These are phyloP conservation scores for Austroboletus rostrupii DNA, from an alignment of 1,284 basidiomycete genomes.

Conservation along the genomic window DNA sequence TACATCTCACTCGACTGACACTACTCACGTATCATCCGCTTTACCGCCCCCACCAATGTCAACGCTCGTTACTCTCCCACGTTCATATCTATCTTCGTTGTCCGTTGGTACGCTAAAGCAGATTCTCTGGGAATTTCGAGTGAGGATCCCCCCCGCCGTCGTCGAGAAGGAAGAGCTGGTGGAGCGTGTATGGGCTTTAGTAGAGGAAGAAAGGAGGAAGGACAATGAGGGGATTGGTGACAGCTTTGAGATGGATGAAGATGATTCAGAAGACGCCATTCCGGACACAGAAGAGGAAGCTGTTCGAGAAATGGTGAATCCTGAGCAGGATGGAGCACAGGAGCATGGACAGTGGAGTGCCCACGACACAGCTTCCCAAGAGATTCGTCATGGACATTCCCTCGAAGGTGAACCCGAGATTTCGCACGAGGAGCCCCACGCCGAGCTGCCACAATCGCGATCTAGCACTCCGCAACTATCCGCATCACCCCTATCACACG, in stretches of 20 bases:
- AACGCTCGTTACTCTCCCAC: conserved; percentile 59
- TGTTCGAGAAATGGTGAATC: conserved; percentile 12
- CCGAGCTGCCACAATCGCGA: conserved; percentile 3
- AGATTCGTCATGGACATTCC: neutral
- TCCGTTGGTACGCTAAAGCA: conserved; percentile 68
- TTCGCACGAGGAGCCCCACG: conserved; percentile 11
- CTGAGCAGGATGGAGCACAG: conserved; percentile 12
- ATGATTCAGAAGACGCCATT: conserved; percentile 10
- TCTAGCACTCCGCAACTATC: conserved; percentile 11
- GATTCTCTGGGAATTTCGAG: conserved; percentile 73
- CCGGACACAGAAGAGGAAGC: conserved; percentile 17
- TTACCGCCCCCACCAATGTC: conserved; percentile 57
- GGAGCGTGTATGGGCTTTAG: conserved; percentile 56
- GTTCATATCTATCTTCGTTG: conserved; percentile 52
- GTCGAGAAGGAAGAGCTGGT: conserved; percentile 77
- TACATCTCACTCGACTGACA: conserved; percentile 20
- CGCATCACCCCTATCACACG: conserved; percentile 9
- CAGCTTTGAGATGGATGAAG: conserved; percentile 33
- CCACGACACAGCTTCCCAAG: neutral
- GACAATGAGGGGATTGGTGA: conserved; percentile 40
- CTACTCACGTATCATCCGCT: conserved; percentile 12
- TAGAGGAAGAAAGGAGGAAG: conserved; percentile 60
- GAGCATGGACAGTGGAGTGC: conserved; percentile 1
- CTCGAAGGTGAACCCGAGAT: conserved; percentile 1
- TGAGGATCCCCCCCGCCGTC: conserved; percentile 44